Evolutionary conservation across 2,329 filamentous ascomycete genomes (phyloP), one percentile per base, ranked within the genome.

Genomic region (Ascochyta lentis): DNA sequence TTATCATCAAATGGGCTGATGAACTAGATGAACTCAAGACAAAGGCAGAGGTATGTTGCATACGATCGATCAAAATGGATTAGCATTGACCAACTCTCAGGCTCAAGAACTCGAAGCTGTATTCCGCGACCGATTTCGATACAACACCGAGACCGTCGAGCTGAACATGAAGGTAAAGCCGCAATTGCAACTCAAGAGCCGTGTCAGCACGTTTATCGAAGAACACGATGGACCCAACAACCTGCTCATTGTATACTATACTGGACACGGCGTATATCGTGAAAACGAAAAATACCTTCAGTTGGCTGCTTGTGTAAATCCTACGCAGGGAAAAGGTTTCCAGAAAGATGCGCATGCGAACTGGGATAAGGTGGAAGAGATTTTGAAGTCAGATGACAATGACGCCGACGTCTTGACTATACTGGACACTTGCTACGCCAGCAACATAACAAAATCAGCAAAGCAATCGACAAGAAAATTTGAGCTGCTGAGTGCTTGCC

Each of bases 191-290:
- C 61, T 78, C 15, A 63, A 69, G 24, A 49, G 46, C 0, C 56
- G 67, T n/a, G 40, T 77, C 38, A 62, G 51, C 41, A 40, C 49
- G 0, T 76, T 77, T 49, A 56, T 73, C 9, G 52, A 60, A 5
- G 60, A 67, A 19, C 49, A 74, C 33, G 65, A 74, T 33, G 71
- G 70, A 3, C 65, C 67, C 1, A 61, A 71, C 42, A 74, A 67
- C 37, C 60, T 75, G 4, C 57, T 76, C 27, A 75, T 77, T 29
- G 62, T 77, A 19, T 78, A 77, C 61, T 78, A 77, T 48, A 77
- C 71, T 2, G 76, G 76, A 0, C 75, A 77, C 52, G 73, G 74
- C 13, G 51, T 64, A 0, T 76, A 62, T 37, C 34, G 53, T 1
- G 64, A 71, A 1, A 49, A 63, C 7, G 27, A 57, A 9, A 62